A percentile compares a stretch with the other conserved stretches of the same genome.
Evolutionary conservation across 768 basidiomycete species (phyloP).

Genomic region (Termitomyces sp.): DNA sequence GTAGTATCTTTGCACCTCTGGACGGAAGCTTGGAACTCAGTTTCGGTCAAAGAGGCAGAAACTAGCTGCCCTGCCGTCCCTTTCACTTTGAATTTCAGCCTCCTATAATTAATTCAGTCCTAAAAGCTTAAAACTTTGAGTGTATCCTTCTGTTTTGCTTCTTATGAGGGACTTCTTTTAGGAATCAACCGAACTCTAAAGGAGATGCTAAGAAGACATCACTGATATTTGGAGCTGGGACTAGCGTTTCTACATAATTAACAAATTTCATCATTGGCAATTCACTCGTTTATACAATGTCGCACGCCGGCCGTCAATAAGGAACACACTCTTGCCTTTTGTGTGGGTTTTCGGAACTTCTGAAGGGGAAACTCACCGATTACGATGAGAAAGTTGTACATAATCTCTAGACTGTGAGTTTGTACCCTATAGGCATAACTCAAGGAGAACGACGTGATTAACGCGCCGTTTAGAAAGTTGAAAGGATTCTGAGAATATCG

Average conservation of each 20-base stretch:
- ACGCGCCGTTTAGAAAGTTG: slow-evolving; percentile 1
- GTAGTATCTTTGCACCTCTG: slow-evolving; percentile 2
- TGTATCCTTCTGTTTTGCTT: slow-evolving; percentile 4
- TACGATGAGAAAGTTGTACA: slow-evolving; percentile 13
- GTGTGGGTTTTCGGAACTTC: slow-evolving; percentile 13
- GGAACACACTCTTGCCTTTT: slow-evolving; percentile 12
- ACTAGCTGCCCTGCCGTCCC: neutral
- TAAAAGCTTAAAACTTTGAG: slow-evolving; percentile 18
- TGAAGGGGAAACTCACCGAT: slow-evolving; percentile 1
- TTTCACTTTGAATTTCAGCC: slow-evolving; percentile 9
- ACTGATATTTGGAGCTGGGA: no score
- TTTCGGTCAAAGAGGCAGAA: slow-evolving; percentile 7
- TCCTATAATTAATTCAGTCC: slow-evolving; percentile 12
- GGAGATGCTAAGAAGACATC: neutral
- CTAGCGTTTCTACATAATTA: neutral
- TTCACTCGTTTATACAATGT: no score
- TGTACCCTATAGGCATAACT: slow-evolving; percentile 18
- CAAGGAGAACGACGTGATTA: slow-evolving; percentile 13
- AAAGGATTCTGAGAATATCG: neutral
- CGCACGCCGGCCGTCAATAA: neutral
- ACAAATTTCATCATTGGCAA: slow-evolving; percentile 10
- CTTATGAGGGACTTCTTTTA: slow-evolving; percentile 20
- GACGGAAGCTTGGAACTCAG: slow-evolving; percentile 12
- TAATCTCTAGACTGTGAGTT: slow-evolving; percentile 16
- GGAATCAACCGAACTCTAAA: slow-evolving; percentile 11